Conservation (phyloP, 805 yeast species). For the Nakazawaea anatomiae region DNA sequence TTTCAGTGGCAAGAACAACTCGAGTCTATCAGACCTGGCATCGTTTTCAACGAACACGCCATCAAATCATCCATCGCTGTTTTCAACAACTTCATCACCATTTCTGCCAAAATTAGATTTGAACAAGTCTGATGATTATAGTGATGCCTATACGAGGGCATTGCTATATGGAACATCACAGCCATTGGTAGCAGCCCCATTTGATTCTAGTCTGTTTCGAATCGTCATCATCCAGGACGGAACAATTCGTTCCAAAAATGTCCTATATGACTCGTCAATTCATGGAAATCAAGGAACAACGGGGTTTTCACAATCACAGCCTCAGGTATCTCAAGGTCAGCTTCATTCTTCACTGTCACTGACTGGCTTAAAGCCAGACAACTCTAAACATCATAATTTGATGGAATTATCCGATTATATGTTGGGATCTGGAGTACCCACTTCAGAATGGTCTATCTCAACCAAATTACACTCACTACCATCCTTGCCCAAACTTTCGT, state of each 20-base stretch:
- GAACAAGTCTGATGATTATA: conserved; percentile 18
- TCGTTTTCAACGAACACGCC: background rate
- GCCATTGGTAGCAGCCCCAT: conserved; percentile 20
- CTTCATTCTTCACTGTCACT: background rate
- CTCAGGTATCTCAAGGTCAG: conserved; percentile 11
- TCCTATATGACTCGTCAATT: conserved; percentile 39
- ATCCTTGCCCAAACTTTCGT: conserved; percentile 28
- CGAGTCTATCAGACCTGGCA: background rate
- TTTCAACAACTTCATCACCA: conserved; percentile 2
- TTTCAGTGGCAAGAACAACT: conserved; percentile 15
- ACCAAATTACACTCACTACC: conserved; percentile 47
- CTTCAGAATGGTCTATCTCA: conserved; percentile 35
- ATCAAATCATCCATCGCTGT: background rate
- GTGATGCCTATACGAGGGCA: conserved; percentile 39
- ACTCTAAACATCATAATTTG: conserved; percentile 32
- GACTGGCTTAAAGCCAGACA: conserved; percentile 12
- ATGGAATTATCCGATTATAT: conserved; percentile 44
- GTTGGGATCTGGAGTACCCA: conserved; percentile 53
- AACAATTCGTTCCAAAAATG: conserved; percentile 40
- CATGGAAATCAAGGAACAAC: background rate
- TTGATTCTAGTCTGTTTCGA: conserved; percentile 30
- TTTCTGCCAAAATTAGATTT: background rate
- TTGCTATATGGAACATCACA: conserved; percentile 37
- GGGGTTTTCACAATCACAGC: background rate
- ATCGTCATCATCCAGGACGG: conserved; percentile 48